phyloP scores from a whole-genome alignment of 1,284 basidiomycete species.

The Heimioporus retisporus region DNA sequence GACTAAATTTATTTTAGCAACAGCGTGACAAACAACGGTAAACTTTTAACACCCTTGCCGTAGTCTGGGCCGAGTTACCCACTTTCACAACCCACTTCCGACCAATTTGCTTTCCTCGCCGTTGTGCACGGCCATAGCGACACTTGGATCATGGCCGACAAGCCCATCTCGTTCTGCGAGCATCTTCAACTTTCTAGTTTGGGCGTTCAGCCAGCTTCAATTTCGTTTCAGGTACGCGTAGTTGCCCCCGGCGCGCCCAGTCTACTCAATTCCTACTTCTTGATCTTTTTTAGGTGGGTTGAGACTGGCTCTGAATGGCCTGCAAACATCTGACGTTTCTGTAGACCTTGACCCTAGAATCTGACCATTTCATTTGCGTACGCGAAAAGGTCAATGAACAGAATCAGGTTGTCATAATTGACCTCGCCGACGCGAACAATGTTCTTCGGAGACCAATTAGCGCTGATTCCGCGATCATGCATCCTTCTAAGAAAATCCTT shows the following conservation, averaged over 20 bases:
- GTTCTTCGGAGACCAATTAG: constrained; percentile 97
- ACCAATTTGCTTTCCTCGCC: constrained; percentile 25
- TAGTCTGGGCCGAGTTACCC: constrained; percentile 11
- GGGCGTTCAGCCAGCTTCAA: constrained; percentile 96
- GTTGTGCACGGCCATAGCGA: constrained; percentile 30
- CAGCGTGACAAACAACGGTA: constrained; percentile 42
- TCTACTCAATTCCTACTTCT: constrained; percentile 27
- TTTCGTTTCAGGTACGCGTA: constrained; percentile 91
- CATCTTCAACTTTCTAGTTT: constrained; percentile 96
- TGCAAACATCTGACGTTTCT: constrained; percentile 20
- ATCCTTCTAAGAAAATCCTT: constrained; percentile 96
- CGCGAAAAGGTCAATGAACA: constrained; percentile 92
- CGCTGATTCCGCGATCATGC: constrained; percentile 99
- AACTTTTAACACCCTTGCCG: constrained; percentile 36
- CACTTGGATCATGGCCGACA: constrained; percentile 50
- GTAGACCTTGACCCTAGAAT: constrained; percentile 93
- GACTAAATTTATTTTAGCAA: not conserved
- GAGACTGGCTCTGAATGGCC: not conserved
- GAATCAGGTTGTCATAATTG: constrained; percentile 98
- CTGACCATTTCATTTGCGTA: constrained; percentile 97
- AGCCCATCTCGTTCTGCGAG: constrained; percentile 88
- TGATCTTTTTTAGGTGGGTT: constrained; percentile 31
- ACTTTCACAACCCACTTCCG: constrained; percentile 36
- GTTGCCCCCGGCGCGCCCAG: constrained; percentile 42
- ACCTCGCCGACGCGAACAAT: constrained; percentile 96